Percentiles rank a stretch among this genome's conserved stretches.
Evolutionary conservation across 257 asterid species (phyloP).

Genomic region (Solanum chilense): DNA sequence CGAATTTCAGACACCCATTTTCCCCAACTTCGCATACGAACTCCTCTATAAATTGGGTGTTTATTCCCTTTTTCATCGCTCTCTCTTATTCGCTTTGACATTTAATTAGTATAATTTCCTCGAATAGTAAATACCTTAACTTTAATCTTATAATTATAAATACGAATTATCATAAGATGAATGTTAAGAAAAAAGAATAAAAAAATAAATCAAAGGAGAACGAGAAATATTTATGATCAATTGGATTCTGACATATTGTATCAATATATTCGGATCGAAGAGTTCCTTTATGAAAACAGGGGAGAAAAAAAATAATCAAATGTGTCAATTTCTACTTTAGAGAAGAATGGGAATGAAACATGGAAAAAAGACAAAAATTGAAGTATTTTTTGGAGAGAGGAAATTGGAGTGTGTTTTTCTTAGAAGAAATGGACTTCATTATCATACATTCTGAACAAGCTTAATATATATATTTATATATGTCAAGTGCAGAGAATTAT

Average conservation of each 20-base stretch:
- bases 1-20: slow-evolving; percentile 79
- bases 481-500: neutral
- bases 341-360: neutral
- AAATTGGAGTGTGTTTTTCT: neutral
- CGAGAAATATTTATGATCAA: neutral
- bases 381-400: neutral
- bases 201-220: neutral
- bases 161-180: too few relatives aligned
- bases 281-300: neutral
- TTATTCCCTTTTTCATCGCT: slow-evolving; percentile 17
- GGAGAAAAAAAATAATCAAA: neutral
- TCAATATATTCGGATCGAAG: too few relatives aligned
- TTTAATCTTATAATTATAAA: too few relatives aligned
- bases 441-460: neutral
- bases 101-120: neutral
- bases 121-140: neutral
- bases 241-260: too few relatives aligned
- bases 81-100: neutral
- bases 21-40: slow-evolving; percentile 72
- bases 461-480: neutral
- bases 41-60: slow-evolving; percentile 59
- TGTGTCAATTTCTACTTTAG: neutral
- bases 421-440: neutral
- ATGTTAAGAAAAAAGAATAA: too few relatives aligned
- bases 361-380: neutral